A percentile compares a stretch with the other conserved stretches of the same genome.
Evolutionary conservation across 2,329 filamentous ascomycete genomes (phyloP).

Genomic region (Chrysosporium keratinophilum): DNA sequence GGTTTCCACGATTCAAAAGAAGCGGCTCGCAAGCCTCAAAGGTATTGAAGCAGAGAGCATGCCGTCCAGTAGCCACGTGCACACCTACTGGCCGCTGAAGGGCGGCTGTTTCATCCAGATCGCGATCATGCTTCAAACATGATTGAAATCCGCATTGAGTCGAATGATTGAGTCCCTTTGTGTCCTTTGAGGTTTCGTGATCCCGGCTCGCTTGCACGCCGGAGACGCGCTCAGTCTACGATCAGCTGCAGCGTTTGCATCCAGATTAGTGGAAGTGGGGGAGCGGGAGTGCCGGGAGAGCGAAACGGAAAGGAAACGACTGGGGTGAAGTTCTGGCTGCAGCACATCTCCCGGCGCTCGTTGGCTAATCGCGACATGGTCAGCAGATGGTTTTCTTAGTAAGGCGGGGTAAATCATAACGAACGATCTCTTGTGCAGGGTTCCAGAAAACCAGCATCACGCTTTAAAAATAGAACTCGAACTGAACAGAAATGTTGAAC

Average conservation of each 20-base stretch:
- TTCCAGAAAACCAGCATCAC: background rate
- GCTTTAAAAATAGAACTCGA: background rate
- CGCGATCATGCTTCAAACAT: constrained; percentile 19
- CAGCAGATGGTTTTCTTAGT: background rate
- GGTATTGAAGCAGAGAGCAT: constrained; percentile 16
- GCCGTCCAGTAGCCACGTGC: constrained; percentile 15
- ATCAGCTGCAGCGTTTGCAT: no score
- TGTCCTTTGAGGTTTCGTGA: no score
- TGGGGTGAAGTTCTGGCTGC: no score
- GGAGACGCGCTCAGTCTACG: background rate
- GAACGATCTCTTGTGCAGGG: background rate
- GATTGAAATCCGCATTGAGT: no score
- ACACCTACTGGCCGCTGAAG: constrained; percentile 2
- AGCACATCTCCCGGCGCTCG: no score
- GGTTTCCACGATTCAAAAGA: background rate
- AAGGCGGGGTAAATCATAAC: background rate
- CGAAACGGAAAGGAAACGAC: background rate
- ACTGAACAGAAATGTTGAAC: background rate
- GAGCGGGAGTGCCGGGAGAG: background rate
- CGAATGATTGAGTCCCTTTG: no score
- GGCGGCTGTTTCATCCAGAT: constrained; percentile 19
- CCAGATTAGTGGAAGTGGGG: background rate
- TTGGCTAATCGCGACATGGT: no score
- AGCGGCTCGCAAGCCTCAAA: background rate
- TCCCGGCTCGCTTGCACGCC: background rate